phyloP scores from a whole-genome alignment of 139 green algal species.

The Parachlorella kessleri region DNA sequence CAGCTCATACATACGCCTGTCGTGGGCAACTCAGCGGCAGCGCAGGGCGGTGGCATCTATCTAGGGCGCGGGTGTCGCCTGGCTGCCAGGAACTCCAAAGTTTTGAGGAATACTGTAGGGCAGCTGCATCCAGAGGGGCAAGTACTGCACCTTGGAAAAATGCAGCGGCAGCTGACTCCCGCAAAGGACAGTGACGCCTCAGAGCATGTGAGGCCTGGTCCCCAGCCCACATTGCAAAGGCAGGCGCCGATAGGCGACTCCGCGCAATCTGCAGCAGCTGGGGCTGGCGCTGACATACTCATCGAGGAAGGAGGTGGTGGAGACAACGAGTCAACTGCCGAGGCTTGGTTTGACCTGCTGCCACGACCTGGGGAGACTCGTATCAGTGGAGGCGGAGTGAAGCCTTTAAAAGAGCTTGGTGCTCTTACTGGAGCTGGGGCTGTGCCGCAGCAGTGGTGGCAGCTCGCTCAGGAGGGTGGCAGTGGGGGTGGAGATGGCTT shows the following conservation, averaged over 20 bases:
- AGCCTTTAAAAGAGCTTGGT: no score
- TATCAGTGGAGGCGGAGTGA: no score
- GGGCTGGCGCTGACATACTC: no score
- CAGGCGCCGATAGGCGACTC: not conserved
- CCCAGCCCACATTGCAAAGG: not conserved
- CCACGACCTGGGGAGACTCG: no score
- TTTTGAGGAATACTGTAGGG: conserved; percentile 2
- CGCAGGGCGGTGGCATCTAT: conserved; percentile 26
- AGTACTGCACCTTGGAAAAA: not conserved
- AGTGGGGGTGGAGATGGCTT: no score
- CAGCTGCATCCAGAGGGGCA: not conserved
- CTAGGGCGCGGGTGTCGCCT: conserved; percentile 13
- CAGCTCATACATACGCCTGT: conserved; percentile 10
- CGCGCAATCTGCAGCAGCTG: not conserved
- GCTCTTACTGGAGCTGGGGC: no score
- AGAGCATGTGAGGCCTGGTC: conserved; percentile 3
- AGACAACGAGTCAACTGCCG: no score
- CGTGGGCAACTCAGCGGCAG: conserved; percentile 8
- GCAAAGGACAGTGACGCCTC: not conserved
- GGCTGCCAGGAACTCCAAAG: not conserved
- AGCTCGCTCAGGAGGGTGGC: no score
- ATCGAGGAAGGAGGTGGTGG: no score
- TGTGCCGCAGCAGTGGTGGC: no score
- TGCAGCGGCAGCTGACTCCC: conserved; percentile 11
- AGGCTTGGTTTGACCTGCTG: no score